These are phyloP conservation scores for Thamnidium elegans DNA, from an alignment of 192 early-diverging fungal genomes.

Conservation along the genomic window DNA sequence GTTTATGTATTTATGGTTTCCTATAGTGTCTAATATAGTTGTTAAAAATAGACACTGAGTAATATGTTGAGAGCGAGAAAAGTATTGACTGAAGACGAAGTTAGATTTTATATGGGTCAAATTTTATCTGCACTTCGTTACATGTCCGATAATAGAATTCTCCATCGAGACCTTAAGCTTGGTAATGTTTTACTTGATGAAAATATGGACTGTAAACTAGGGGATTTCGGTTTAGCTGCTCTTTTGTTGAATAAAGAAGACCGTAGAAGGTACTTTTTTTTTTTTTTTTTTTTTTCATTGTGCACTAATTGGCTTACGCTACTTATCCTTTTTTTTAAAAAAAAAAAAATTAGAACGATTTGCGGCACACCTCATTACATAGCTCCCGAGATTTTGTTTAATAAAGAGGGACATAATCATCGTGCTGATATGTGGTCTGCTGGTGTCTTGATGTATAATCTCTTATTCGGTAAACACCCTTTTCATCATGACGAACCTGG, in stretches of 20 bases:
- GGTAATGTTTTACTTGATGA: conserved; percentile 87
- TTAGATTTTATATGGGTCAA: conserved; percentile 82
- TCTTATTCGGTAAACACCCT: conserved; percentile 86
- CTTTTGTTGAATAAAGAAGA: conserved; percentile 74
- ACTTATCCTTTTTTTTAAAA: neutral
- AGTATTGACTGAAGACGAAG: conserved; percentile 86
- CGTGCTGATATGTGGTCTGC: conserved; percentile 95
- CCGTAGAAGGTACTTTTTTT: conserved; percentile 74
- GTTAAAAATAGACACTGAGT: conserved; percentile 67
- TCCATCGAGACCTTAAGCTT: conserved; percentile 96
- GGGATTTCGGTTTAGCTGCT: conserved; percentile 95
- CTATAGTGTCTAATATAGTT: neutral
- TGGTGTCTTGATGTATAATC: conserved; percentile 88
- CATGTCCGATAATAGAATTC: conserved; percentile 75
- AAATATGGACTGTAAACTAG: conserved; percentile 84
- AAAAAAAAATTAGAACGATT: conserved; percentile 62
- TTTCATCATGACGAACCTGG: conserved; percentile 81
- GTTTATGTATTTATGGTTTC: neutral
- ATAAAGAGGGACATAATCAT: conserved; percentile 79
- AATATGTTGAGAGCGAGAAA: conserved; percentile 75
- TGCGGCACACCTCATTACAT: conserved; percentile 98
- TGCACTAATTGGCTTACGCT: neutral
- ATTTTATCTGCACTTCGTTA: conserved; percentile 76
- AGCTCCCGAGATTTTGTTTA: conserved; percentile 92
- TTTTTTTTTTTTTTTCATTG: neutral